Conservation (phyloP, 257 asterid species). For the Leptodermis oblonga region DNA sequence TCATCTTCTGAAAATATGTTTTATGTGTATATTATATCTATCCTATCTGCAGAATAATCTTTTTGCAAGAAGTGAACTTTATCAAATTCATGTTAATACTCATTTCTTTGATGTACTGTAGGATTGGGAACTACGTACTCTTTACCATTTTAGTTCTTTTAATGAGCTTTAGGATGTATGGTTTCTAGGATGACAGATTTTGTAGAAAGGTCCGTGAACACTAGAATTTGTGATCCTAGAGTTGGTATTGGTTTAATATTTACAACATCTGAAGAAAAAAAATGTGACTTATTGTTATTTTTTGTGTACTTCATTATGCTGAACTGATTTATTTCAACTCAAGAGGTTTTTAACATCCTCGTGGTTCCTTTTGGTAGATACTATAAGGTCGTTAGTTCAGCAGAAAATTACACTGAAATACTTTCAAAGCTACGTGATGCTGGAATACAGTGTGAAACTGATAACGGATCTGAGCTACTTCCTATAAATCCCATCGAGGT, state of each 20-base stretch:
- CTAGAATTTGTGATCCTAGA: not conserved
- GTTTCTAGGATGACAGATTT: too few relatives aligned
- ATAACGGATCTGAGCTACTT: conserved; percentile 80
- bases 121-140: not conserved
- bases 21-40: not conserved
- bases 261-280: conserved; percentile 2
- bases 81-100: not conserved
- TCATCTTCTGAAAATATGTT: not conserved
- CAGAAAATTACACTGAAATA: conserved; percentile 61
- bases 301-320: not conserved
- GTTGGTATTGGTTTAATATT: too few relatives aligned
- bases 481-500: conserved; percentile 68
- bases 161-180: not conserved
- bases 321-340: not conserved
- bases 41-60: not conserved
- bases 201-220: too few relatives aligned
- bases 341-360: not conserved
- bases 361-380: conserved; percentile 28
- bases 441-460: conserved; percentile 73
- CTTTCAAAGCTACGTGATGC: conserved; percentile 62
- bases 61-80: not conserved
- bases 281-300: not conserved
- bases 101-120: not conserved
- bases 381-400: conserved; percentile 63
- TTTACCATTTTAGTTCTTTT: not conserved